Percentiles rank a stretch among this genome's conserved stretches.
Conservation (phyloP, 139 green algal species). For the Yamagishiella unicocca region DNA sequence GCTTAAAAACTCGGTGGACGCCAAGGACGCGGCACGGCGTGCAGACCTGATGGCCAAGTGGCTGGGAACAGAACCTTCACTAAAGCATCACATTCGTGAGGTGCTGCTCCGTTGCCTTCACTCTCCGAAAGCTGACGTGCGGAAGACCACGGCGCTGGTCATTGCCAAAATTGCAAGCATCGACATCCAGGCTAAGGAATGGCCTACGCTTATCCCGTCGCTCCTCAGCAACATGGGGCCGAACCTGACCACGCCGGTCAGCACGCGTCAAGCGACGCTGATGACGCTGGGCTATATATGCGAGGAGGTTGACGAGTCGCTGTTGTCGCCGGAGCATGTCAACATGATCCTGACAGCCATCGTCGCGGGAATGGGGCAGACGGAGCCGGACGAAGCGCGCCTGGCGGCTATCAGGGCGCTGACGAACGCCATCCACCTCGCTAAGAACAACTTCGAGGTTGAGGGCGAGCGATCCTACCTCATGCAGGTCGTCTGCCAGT, state of each 20-base stretch:
- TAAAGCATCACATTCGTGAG: conserved; percentile 86
- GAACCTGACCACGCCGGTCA: conserved; percentile 45
- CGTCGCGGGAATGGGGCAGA: conserved; percentile 90
- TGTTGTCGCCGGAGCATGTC: conserved; percentile 89
- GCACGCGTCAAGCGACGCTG: conserved; percentile 83
- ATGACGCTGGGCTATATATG: conserved; percentile 96
- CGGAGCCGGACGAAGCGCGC: conserved; percentile 87
- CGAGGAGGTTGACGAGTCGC: conserved; percentile 94
- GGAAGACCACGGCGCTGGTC: conserved; percentile 88
- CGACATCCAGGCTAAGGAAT: conserved; percentile 88
- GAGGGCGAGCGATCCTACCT: conserved; percentile 96
- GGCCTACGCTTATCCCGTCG: conserved; percentile 87
- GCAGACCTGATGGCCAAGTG: conserved; percentile 79
- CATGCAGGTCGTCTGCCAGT: conserved; percentile 95
- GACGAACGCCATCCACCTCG: conserved; percentile 96
- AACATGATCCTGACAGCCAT: conserved; percentile 97
- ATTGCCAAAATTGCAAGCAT: conserved; percentile 96
- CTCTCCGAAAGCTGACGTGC: conserved; percentile 69
- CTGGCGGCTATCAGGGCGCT: conserved; percentile 93
- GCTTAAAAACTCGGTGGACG: conserved; percentile 97
- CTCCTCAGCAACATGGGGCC: conserved; percentile 82
- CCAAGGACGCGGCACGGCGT: conserved; percentile 84
- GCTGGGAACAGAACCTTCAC: conserved; percentile 69
- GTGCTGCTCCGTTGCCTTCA: conserved; percentile 82
- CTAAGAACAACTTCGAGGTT: conserved; percentile 95